Percentiles rank a stretch among this genome's conserved stretches.
phyloP scores from a whole-genome alignment of 2,329 filamentous ascomycete genomes.

The Cladophialophora exuberans region DNA sequence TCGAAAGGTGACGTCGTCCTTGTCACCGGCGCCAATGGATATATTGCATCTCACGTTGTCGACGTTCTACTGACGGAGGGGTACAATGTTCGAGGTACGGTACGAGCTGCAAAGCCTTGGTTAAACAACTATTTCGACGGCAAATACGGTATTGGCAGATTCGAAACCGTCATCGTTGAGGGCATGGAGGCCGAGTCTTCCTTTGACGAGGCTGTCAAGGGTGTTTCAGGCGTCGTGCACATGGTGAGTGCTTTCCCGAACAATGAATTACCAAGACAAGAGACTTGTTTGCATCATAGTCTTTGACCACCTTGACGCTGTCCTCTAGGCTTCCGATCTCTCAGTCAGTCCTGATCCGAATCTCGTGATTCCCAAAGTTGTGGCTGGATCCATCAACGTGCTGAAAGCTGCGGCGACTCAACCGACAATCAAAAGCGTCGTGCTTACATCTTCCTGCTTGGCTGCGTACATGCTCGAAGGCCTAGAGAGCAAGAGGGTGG shows the following conservation, averaged over 20 bases:
- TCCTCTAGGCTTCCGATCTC: constrained; percentile 30
- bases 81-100: constrained; percentile 52
- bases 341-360: constrained; percentile 43
- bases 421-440: constrained; percentile 36
- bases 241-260: constrained; percentile 24
- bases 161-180: constrained; percentile 40
- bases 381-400: neutral
- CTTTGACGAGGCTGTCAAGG: constrained; percentile 37
- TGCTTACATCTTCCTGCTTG: constrained; percentile 6
- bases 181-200: constrained; percentile 37
- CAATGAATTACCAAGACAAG: too few relatives aligned
- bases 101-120: constrained; percentile 40
- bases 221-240: constrained; percentile 43
- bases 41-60: constrained; percentile 42
- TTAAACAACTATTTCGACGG: constrained; percentile 36
- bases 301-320: neutral
- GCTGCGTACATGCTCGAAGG: constrained; percentile 42
- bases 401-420: constrained; percentile 12
- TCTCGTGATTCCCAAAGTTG: constrained; percentile 41
- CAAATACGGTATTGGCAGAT: constrained; percentile 40
- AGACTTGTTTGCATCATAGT: too few relatives aligned
- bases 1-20: constrained; percentile 30
- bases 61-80: constrained; percentile 44
- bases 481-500: constrained; percentile 40
- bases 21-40: constrained; percentile 47